Evolutionary conservation across 495 filamentous ascomycete species (phyloP).

Genomic region (Penicillium psychrofluorescens): DNA sequence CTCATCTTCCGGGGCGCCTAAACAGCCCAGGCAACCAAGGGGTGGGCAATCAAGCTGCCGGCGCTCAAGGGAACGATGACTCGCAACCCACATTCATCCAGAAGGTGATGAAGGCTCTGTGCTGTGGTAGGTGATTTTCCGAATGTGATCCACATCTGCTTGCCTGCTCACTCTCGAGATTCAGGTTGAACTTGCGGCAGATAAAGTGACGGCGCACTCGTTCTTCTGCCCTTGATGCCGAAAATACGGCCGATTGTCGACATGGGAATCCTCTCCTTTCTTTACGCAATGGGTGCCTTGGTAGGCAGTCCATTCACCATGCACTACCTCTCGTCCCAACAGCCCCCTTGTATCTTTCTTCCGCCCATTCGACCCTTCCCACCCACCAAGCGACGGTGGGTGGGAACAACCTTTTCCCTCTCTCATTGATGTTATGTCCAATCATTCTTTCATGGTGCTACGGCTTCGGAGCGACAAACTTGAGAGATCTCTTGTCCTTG

Average conservation of each 20-base stretch:
- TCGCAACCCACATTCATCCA: constrained; percentile 44
- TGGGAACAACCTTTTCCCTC: constrained; percentile 18
- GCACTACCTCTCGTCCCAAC: background rate
- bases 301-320: background rate
- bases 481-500: constrained; percentile 21
- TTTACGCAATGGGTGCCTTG: background rate
- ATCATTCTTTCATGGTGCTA: constrained; percentile 40
- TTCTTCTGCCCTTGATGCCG: constrained; percentile 22
- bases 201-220: constrained; percentile 10
- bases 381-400: constrained; percentile 16
- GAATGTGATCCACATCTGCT: constrained; percentile 1
- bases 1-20: constrained; percentile 67
- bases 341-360: constrained; percentile 10
- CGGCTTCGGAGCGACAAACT: constrained; percentile 38
- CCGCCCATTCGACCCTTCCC: constrained; percentile 20
- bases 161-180: constrained; percentile 23
- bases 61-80: constrained; percentile 35
- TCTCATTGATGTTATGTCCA: constrained; percentile 29
- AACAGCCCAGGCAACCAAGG: constrained; percentile 48
- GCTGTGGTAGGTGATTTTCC: constrained; percentile 60
- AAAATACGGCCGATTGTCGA: constrained; percentile 20
- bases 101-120: constrained; percentile 76
- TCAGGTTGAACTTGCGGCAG: constrained; percentile 25
- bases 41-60: constrained; percentile 42
- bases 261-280: constrained; percentile 17